Base-by-base conservation (phyloP, 2,329 filamentous ascomycete species). In the Shiraia sp. region DNA sequence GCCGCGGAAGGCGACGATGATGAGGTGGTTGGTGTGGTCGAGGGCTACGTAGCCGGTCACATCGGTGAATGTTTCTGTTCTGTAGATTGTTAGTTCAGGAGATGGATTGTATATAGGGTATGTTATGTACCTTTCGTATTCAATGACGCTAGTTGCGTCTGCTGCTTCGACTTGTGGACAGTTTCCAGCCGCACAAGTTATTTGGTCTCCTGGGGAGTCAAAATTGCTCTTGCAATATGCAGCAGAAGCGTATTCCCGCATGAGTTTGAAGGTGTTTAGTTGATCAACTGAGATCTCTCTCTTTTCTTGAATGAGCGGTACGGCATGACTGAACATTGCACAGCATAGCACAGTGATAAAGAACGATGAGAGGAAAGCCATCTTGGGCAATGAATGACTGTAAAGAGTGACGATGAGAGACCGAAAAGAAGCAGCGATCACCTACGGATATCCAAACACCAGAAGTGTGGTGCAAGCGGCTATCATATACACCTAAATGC, bases 1-100 rank as follows among this genome's bases (percentile, higher is more conserved):
- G 48, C 85, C 84, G 30, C 81, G 78, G 65, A 84, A 75, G 15
- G 81, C 72, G 22, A 85, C 60, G 36, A 87, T 75, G 40, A 87
- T 79, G 40, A 79, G 67, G 44, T 63, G 47, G 47, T 75, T 72
- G 12, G 74, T 72, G 23, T 64, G 49, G 51, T 78, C 75, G 13
- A 67, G 53, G 4, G 72, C 74, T 2, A 78, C 54, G 57, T 69
- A 78, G 9, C 75, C 75, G 2, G 74, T 72, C 0, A 74, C 70
- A 37, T 76, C 73, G 9, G 72, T 73, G 19, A 36, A 41, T 7
- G 47, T 49, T 4, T 56, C 45, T 12, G 35, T 26, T 16, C 57
- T 60, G 16, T 2, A 2, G 2, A 0, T 15, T 10, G 35, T 57
- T 13, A 55, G 48, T n/a, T 23, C 4, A 6, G 9, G 13, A 5